Evolutionary conservation across 2,329 filamentous ascomycete species (phyloP), one percentile per base, ranked within the genome.

Genomic region (Incumbomyces lentus): DNA sequence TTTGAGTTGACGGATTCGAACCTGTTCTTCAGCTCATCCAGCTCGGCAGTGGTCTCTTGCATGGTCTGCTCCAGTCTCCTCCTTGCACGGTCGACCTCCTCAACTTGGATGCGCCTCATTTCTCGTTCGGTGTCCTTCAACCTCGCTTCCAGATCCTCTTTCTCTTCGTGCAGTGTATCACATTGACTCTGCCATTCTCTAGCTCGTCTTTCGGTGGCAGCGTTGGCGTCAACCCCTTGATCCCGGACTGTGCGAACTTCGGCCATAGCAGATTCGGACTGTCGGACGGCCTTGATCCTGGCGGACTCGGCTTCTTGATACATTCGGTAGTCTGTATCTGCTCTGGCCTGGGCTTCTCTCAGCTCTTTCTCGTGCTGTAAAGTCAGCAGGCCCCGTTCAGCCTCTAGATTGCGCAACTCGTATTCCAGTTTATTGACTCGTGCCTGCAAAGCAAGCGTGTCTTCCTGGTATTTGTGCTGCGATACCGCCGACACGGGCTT

Each of bases 371-470:
- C 83, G 56, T 92, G 84, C 51, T 86, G 81, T 13, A 95, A 72
- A 8, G 79, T 74, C 40, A 81, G 72, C 58, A 95, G 76, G 48
- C 94, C 87, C 56, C 85, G 82, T 60, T 96, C 90, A 56, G 95
- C 86, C 58, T 90, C 89, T 44, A 86, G 70, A 14, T 85, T 90
- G 58, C 88, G 85, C 54, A 95, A 74, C 49, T 90, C 86, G 67
- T 95, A 98, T 51, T 82, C 82, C 42, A 95, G 70, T 0, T 87
- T 86, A 51, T 89, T 92, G 35, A 96, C 72, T 64, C 95, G 87
- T 1, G 90, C 86, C 60, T 90, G 89, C 19, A 96, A 73, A 54
- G 89, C 83, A 19, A 96, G 73, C 53, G 89, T 83, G 59, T 96
- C 89, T 49, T 78, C 82, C 33, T 52, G 46, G 14, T 46, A 32